Base-by-base conservation (phyloP, 352 stramenopile species). In the Globisporangium cederbergense region DNA sequence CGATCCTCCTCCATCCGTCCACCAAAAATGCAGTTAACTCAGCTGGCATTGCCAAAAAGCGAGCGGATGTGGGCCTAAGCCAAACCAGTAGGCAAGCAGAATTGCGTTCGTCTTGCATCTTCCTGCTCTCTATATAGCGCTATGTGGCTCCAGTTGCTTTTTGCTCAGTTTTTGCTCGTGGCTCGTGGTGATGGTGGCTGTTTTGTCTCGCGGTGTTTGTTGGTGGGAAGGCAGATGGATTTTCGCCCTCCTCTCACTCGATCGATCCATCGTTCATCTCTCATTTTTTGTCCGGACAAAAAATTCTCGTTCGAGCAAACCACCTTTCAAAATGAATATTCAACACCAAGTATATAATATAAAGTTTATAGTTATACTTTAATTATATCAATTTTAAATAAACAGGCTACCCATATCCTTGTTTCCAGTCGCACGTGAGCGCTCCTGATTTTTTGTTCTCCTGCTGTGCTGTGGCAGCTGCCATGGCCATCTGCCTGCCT, bases 361-460 rank as follows among this genome's bases (percentile, higher is more conserved):
- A 38, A 1, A 36, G 25, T 22, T 3, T 55, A 2, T 13, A 13
- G 0, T 2, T 11, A 22, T 38, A 4, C 3, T 40, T 40, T 18
- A 54, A 9, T 0, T 54, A 36, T 36, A 13, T 54, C 20, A 40
- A 16, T 14, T 14, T 56, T 22, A 16, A 8, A 22, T 40, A 56
- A 56, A 25, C 14, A 42, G 50, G 50, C 22, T 46, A 1, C 40
- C 18, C 40, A 14, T n/a, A 46, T n/a, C 6, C 40, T 4, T n/a
- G 40, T 46, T 46, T 46, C 16, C 11, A 18, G 11, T 55, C 49
- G 11, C 49, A 40, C 49, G 49, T 7, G 49, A 55, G 22, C 13
- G 25, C 22, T 56, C 50, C 50, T 56, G 50, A 56, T 61, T 61
- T 61, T 61, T 61, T 47, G 18, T 61, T 36, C 20, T 51, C 38